Base-by-base conservation (phyloP, 768 basidiomycete genomes). In the Plicaturopsis crispa region DNA sequence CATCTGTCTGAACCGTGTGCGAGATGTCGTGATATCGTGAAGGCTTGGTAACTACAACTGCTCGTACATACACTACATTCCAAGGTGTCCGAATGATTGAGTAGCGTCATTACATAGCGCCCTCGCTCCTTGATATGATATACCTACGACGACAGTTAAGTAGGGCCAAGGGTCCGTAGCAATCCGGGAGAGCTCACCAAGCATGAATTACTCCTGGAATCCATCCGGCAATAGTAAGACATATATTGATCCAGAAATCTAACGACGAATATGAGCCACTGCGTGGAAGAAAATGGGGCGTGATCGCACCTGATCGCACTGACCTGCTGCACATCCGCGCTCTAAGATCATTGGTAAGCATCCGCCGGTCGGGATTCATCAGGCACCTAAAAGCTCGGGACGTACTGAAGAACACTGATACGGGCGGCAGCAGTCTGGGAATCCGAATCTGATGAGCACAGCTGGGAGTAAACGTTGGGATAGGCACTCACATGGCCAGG, bases 161-260 rank as follows among this genome's bases (percentile, higher is more conserved):
- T 16, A 24, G 8, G 21, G 11, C 24, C n/a, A 6, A 5, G 31
- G n/a, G 30, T 33, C 18, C 23, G 2, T 13, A 33, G 13, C 34
- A 41, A 31, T 22, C 14, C 18, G 14, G 18, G 10, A 6, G n/a
- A 33, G 37, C 45, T 44, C 38, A 71, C 71, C 68, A 73, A 14
- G 71, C 69, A 47, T 76, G 72, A 33, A 74, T 51, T 6, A 72
- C 60, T 20, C 70, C 72, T 8, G 73, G 72, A 36, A 75, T 65
- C 71, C 70, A 74, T 23, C 69, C 69, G 6, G 73, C 52, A 22
- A 71, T 52, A 43, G 54, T 57, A 4, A 69, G 49, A 4, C 59
- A 44, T 30, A 65, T 52, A 41, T 68, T 66, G 36, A 64, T 62
- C 49, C 53, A 55, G 33, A 66, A 51, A 41, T 65, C 62, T 60